Evolutionary conservation across 371 early-diverging fungal species (phyloP), one percentile per base, ranked within the genome.

Genomic region (Dichotomocladium elegans): DNA sequence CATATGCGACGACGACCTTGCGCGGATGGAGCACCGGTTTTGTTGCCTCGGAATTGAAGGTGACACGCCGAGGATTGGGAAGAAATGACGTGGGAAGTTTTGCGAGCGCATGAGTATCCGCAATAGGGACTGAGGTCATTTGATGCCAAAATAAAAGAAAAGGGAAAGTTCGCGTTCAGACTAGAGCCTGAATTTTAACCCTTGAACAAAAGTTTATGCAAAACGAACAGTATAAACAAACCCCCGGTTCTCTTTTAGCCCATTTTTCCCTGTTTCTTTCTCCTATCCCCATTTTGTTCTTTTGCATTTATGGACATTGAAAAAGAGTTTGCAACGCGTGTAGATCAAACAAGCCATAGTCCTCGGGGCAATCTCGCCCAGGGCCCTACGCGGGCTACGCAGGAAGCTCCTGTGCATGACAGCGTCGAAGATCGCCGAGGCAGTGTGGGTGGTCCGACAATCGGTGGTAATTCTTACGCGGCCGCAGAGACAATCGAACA

Each of bases 321-420:
- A 37, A n/a, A 21, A 37, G 37, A 37, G 15, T 37, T 37, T 37
- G 9, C 1, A n/a, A n/a, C n/a, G n/a, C 37, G 37, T 12, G 17
- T 17, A 6, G 37, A 37, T 17, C 53, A 53, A 26, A 29, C 44
- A 14, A 57, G 50, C 28, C 50, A 57, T 26, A 57, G 57, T 22
- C 57, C 57, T 43, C 57, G 44, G 25, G 57, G 50, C 21, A 30
- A 49, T 26, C 50, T 45, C 3, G 37, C 27, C 11, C 57, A 57
- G 37, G 57, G 44, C 14, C 57, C 57, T 14, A 50, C 45, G 9
- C 50, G 49, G 6, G 25, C 41, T 15, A 48, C 11, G 35, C 31
- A 10, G 49, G 31, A 24, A 11, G 17, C 10, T 14, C 12, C 6
- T 37, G 26, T 17, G 44, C 44, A 15, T 24, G 43, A 21, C 34